Evolutionary conservation across 371 early-diverging fungal genomes (phyloP).

Genomic region (Saksenaea oblongispora): DNA sequence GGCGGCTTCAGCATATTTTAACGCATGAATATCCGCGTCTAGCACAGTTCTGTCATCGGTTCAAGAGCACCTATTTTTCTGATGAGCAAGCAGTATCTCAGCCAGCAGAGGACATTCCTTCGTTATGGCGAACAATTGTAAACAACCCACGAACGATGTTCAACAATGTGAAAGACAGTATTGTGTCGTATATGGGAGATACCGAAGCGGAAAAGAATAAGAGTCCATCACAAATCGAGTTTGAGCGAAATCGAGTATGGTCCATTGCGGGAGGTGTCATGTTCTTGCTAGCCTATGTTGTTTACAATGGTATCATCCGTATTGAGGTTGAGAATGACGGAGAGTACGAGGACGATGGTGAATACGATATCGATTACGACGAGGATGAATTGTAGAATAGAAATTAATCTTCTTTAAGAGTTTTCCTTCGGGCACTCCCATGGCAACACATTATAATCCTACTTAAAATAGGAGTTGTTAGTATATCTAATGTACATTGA

Average conservation of each 20-base stretch:
- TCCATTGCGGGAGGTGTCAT: conserved; percentile 60
- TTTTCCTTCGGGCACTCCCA: background rate
- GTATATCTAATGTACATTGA: no score
- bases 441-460: background rate
- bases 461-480: background rate
- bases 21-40: conserved; percentile 60
- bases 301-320: conserved; percentile 58
- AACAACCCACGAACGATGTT: conserved; percentile 52
- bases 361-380: conserved; percentile 16
- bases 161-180: conserved; percentile 38
- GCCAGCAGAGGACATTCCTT: conserved; percentile 49
- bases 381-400: conserved; percentile 11
- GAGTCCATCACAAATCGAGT: conserved; percentile 54
- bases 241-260: conserved; percentile 62
- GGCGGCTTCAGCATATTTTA: conserved; percentile 61
- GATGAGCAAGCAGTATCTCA: conserved; percentile 20
- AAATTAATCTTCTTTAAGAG: background rate
- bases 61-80: conserved; percentile 26
- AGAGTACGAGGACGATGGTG: conserved; percentile 26
- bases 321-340: conserved; percentile 48
- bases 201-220: conserved; percentile 32
- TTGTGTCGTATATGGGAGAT: conserved; percentile 34
- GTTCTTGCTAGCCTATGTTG: conserved; percentile 55
- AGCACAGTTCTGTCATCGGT: conserved; percentile 60
- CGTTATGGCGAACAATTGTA: conserved; percentile 53